phyloP scores from a whole-genome alignment of 148 eudicot genomes.

The Nyssa sinensis region DNA sequence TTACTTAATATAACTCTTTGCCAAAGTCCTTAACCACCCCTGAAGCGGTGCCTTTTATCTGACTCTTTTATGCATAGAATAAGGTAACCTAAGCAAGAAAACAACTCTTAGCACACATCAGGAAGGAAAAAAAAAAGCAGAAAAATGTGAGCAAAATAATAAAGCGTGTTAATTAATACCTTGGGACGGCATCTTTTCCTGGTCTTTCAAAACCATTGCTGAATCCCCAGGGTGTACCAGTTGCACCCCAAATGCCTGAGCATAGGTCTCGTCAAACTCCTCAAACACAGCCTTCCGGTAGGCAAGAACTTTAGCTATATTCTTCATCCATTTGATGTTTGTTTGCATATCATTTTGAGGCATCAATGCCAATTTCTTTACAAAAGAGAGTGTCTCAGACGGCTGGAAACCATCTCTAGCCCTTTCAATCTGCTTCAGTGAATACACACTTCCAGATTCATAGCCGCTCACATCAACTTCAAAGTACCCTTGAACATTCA shows the following conservation, averaged over 20 bases:
- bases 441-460: background rate
- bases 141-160: no score
- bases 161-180: background rate
- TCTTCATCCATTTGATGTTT: background rate
- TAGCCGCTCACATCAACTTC: constrained; percentile 15
- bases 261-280: background rate
- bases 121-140: background rate
- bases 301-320: background rate
- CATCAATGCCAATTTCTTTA: background rate
- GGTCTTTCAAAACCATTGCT: background rate
- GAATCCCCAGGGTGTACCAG: background rate
- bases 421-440: background rate
- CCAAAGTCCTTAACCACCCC: background rate
- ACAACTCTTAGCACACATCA: background rate
- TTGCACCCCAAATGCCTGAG: background rate
- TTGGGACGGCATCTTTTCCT: background rate
- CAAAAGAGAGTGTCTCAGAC: background rate
- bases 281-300: background rate
- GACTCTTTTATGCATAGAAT: background rate
- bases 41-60: background rate
- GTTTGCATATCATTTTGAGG: background rate
- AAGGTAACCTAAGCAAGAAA: background rate
- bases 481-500: constrained; percentile 1
- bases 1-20: background rate
- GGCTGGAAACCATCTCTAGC: background rate